These are phyloP conservation scores for Annulohypoxylon truncatum DNA, from an alignment of 2,329 filamentous ascomycete genomes.

Conservation along the genomic window DNA sequence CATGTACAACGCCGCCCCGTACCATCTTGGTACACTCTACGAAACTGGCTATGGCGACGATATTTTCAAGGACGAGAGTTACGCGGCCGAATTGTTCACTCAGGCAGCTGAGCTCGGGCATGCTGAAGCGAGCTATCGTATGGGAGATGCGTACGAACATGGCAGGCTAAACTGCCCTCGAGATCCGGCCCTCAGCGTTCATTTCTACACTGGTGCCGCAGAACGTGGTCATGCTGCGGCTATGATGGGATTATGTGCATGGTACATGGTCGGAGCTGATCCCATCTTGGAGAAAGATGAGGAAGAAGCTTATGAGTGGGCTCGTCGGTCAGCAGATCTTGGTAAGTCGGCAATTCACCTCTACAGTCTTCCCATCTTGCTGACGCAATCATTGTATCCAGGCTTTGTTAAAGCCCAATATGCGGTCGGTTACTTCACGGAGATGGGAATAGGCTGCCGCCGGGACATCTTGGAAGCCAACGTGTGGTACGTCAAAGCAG, in stretches of 20 bases:
- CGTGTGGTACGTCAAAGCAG: constrained; percentile 97
- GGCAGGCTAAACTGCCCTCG: constrained; percentile 87
- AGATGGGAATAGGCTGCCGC: constrained; percentile 97
- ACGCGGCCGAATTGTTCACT: constrained; percentile 93
- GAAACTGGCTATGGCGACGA: constrained; percentile 95
- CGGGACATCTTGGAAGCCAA: constrained; percentile 96
- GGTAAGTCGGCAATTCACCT: constrained; percentile 69
- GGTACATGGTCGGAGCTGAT: constrained; percentile 96
- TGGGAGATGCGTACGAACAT: constrained; percentile 98
- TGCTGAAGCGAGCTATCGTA: constrained; percentile 82
- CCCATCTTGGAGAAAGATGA: constrained; percentile 95
- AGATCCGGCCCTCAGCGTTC: constrained; percentile 92
- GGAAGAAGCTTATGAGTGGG: constrained; percentile 97
- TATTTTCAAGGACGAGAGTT: constrained; percentile 88
- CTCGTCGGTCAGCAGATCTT: constrained; percentile 82
- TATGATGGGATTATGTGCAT: constrained; percentile 99
- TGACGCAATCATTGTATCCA: constrained; percentile 50
- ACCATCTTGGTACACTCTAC: constrained; percentile 88
- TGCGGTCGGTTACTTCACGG: constrained; percentile 95
- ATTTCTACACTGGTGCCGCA: constrained; percentile 96
- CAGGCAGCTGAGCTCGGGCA: constrained; percentile 94
- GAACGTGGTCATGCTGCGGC: constrained; percentile 84
- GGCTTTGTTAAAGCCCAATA: constrained; percentile 85
- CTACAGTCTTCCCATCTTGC: constrained; percentile 9
- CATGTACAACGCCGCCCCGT: constrained; percentile 94